phyloP scores from a whole-genome alignment of 2,329 filamentous ascomycete genomes.

The Colletotrichum tamarilloi region DNA sequence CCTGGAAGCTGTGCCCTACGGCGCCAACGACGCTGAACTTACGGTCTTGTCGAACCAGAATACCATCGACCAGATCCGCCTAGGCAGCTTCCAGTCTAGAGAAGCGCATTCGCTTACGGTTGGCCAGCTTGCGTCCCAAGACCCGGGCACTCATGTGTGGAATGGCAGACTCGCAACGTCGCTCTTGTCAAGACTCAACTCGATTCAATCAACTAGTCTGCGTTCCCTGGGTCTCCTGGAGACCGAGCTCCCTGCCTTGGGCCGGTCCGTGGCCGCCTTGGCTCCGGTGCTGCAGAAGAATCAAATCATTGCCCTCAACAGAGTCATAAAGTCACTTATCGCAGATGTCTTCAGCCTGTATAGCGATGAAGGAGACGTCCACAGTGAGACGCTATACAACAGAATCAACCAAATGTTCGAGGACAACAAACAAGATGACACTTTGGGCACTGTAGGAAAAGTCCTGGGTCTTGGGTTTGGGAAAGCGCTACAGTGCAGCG shows the following conservation, averaged over 20 bases:
- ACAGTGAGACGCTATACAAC: conserved; percentile 4
- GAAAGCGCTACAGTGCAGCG: conserved; percentile 43
- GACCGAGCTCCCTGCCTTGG: conserved; percentile 71
- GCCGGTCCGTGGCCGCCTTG: conserved; percentile 63
- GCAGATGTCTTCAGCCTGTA: conserved; percentile 54
- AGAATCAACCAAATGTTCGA: not conserved
- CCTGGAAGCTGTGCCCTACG: conserved; percentile 1
- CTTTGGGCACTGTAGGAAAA: not conserved
- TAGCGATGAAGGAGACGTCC: conserved; percentile 39
- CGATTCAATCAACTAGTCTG: conserved; percentile 64
- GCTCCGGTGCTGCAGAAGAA: conserved; percentile 61
- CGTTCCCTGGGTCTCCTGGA: conserved; percentile 72
- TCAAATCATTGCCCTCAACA: conserved; percentile 60
- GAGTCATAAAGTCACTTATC: conserved; percentile 59
- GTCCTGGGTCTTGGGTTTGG: not conserved
- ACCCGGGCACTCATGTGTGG: conserved; percentile 43
- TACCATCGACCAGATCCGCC: conserved; percentile 55
- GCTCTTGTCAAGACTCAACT: conserved; percentile 66
- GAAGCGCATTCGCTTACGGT: conserved; percentile 29
- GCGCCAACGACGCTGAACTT: conserved; percentile 49
- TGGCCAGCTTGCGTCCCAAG: conserved; percentile 27
- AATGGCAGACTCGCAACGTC: conserved; percentile 54
- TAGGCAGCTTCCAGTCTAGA: conserved; percentile 36
- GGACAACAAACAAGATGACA: not conserved
- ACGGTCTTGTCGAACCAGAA: conserved; percentile 61